Percentiles rank a stretch among this genome's conserved stretches.
Evolutionary conservation across 2,329 filamentous ascomycete genomes (phyloP).

Genomic region (Aspergillus niger): DNA sequence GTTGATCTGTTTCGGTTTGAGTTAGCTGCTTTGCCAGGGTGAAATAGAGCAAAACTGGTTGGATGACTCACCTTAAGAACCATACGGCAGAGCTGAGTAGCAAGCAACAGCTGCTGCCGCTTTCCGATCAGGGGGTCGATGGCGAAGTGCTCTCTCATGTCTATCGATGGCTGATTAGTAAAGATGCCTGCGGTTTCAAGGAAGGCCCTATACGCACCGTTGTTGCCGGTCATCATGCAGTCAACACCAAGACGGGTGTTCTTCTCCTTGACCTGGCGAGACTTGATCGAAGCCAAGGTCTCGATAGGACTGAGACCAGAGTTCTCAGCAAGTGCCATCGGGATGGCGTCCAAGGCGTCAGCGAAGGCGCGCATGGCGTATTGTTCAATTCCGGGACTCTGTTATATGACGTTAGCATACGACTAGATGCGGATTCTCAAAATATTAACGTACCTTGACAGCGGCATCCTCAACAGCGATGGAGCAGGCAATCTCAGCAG

Average conservation of each 20-base stretch:
- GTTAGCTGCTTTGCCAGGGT: conserved; percentile 20
- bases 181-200: background rate
- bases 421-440: background rate
- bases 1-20: conserved; percentile 59
- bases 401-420: conserved; percentile 19
- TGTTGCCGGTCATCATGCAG: conserved; percentile 94
- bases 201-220: conserved; percentile 57
- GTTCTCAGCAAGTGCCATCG: conserved; percentile 97
- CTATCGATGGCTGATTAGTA: conserved; percentile 40
- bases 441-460: conserved; percentile 60
- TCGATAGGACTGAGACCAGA: conserved; percentile 94
- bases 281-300: conserved; percentile 92
- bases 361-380: conserved; percentile 98
- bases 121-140: conserved; percentile 98
- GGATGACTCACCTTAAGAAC: conserved; percentile 75
- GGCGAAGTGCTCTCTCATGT: conserved; percentile 98
- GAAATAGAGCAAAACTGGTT: background rate
- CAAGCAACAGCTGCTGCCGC: conserved; percentile 92
- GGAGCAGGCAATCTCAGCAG: conserved; percentile 95
- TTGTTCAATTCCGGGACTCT: conserved; percentile 94
- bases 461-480: conserved; percentile 94
- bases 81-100: conserved; percentile 97
- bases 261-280: conserved; percentile 87
- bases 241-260: conserved; percentile 84
- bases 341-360: conserved; percentile 88